Evolutionary conservation across 768 basidiomycete species (phyloP), one percentile per base, ranked within the genome.

Genomic region (Lanmaoa rubissima): DNA sequence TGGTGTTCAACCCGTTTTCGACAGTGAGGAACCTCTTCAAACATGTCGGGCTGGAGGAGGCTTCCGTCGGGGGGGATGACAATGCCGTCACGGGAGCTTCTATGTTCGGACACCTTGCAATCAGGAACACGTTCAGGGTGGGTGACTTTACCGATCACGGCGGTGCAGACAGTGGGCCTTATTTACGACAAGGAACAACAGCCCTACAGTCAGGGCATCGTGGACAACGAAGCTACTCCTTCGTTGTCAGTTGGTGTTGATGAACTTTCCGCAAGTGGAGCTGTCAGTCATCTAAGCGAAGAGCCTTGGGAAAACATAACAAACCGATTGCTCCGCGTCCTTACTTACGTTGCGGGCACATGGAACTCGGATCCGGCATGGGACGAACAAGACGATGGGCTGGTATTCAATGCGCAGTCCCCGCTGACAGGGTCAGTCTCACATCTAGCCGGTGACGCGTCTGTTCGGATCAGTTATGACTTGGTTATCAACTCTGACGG

Each of bases 401-500:
- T 70, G 10, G 60, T 70, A 14, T 70, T 61, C 61, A 70, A 71
- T 50, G 58, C 65, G 19, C 63, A 64, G 40, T 66, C 70, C 14
- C 54, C 61, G 28, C 13, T 36, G 17, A 31, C 58, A 43, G 56
- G 68, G 34, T 56, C 55, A 12, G 48, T 50, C 24, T 50, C 53
- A 26, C 54, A 56, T 26, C 50, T 67, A 35, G 55, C 59, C 48
- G 55, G 53, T 35, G 55, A 61, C 6, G 60, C 40, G 28, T 53
- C 64, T 53, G 19, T 48, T 48, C 50, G 31, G 50, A 19, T 58
- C 46, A 42, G 47, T 4, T 60, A 60, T 12, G 61, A 61, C 56
- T 67, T 84, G 43, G 70, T 65, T 52, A 60, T 83, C 51, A 77
- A 84, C 61, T 72, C 73, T 16, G 84, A 85, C 61, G 83, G 82